Percentiles rank a stretch among this genome's conserved stretches.
These are phyloP conservation scores for Pelargonium citronellum DNA, from an alignment of 441 rosid species.

Conservation along the genomic window DNA sequence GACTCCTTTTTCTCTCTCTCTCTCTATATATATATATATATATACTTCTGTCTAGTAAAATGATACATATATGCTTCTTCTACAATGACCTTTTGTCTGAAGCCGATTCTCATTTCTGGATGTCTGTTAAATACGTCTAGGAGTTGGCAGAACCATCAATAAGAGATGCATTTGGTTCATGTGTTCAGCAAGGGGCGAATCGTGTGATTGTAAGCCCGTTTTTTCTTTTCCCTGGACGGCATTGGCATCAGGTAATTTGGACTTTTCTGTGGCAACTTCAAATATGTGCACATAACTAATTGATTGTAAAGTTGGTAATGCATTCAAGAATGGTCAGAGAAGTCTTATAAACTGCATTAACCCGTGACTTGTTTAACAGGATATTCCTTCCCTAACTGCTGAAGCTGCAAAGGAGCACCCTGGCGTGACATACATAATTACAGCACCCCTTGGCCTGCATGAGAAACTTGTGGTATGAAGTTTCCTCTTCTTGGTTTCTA, in stretches of 20 bases:
- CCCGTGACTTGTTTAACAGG: conserved; percentile 35
- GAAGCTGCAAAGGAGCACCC: conserved; percentile 88
- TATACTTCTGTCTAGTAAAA: neutral
- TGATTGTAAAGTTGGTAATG: neutral
- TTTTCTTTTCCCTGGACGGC: conserved; percentile 87
- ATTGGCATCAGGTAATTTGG: conserved; percentile 72
- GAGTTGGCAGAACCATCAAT: conserved; percentile 90
- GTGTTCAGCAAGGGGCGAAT: conserved; percentile 67
- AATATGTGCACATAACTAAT: neutral
- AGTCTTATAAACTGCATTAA: conserved; percentile 6
- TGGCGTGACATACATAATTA: conserved; percentile 53
- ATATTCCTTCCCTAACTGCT: conserved; percentile 74
- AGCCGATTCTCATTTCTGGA: neutral
- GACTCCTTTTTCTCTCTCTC: too few species aligned
- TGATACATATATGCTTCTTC: neutral
- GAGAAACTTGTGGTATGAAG: conserved; percentile 68
- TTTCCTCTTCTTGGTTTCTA: neutral
- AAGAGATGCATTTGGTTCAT: conserved; percentile 60
- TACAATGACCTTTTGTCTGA: neutral
- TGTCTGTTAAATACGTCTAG: conserved; percentile 26
- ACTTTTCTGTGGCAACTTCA: conserved; percentile 4
- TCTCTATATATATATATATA: too few species aligned
- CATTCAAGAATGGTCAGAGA: conserved; percentile 10
- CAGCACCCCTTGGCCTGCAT: conserved; percentile 91
- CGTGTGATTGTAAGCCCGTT: conserved; percentile 85